phyloP scores from a whole-genome alignment of 177 flowering plant genomes.

The Vitis hybrid region DNA sequence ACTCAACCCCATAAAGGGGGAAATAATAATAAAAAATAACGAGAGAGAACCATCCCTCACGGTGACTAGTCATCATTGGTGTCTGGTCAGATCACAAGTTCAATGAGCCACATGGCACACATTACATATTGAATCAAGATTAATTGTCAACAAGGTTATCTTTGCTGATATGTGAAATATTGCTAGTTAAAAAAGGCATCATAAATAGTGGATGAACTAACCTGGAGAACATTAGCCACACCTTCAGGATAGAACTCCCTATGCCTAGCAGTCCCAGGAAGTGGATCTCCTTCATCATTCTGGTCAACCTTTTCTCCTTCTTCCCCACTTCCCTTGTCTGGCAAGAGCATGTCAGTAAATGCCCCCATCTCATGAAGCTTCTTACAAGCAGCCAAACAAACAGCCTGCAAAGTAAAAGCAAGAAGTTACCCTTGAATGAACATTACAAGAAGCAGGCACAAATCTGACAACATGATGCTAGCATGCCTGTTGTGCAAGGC shows the following conservation, averaged over 20 bases:
- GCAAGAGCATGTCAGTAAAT: slow-evolving; percentile 98
- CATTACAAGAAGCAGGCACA: not conserved
- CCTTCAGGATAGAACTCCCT: slow-evolving; percentile 99
- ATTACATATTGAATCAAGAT: not conserved
- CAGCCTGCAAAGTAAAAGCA: slow-evolving; percentile 57
- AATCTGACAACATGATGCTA: slow-evolving; percentile 6
- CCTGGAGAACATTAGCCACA: slow-evolving; percentile 83
- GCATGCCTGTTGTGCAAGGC: slow-evolving; percentile 93
- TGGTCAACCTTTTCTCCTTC: slow-evolving; percentile 71
- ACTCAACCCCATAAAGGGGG: too few species aligned
- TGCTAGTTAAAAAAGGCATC: not conserved
- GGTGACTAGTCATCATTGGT: too few species aligned
- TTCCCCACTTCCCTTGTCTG: slow-evolving; percentile 93
- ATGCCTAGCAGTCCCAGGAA: slow-evolving; percentile 97
- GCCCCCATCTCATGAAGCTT: slow-evolving; percentile 99
- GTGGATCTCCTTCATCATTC: slow-evolving; percentile 85
- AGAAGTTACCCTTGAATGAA: slow-evolving; percentile 2
- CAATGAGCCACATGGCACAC: too few species aligned
- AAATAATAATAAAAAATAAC: too few species aligned
- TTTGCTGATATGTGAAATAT: not conserved
- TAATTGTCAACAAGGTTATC: not conserved
- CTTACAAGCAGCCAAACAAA: slow-evolving; percentile 98
- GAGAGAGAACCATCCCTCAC: too few species aligned
- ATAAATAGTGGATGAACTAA: slow-evolving; percentile 34
- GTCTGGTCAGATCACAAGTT: too few species aligned